phyloP scores from a whole-genome alignment of 495 filamentous ascomycete genomes.

The Trichodelitschia bisporula region DNA sequence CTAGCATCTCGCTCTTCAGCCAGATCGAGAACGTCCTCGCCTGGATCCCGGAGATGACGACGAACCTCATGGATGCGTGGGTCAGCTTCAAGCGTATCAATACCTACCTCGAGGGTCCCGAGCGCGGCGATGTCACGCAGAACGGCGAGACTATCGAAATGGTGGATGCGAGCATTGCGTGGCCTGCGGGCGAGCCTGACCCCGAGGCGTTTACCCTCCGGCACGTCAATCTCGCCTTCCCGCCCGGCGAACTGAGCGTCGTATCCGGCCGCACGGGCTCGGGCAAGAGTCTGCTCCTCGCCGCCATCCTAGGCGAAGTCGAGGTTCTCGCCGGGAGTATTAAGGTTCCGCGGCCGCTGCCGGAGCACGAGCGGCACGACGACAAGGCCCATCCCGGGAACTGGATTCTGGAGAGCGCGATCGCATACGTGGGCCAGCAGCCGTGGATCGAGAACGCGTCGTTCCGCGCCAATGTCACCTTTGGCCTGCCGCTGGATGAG shows the following conservation, averaged over 20 bases:
- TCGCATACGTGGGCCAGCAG: constrained; percentile 5
- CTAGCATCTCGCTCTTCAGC: constrained; percentile 49
- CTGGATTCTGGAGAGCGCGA: constrained; percentile 4
- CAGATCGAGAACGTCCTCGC: constrained; percentile 44
- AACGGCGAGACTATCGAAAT: constrained; percentile 36
- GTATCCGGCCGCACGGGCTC: constrained; percentile 43
- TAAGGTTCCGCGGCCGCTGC: constrained; percentile 1
- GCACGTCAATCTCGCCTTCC: constrained; percentile 38
- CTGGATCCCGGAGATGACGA: constrained; percentile 47
- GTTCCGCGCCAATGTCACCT: constrained; percentile 30
- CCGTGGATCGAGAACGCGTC: constrained; percentile 32
- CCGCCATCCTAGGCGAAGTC: constrained; percentile 39
- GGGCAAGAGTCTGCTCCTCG: constrained; percentile 40
- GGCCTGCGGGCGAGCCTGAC: constrained; percentile 38
- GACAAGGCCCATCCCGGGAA: constrained; percentile 2
- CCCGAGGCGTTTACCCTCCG: constrained; percentile 35
- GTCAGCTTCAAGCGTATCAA: constrained; percentile 53
- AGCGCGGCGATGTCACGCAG: constrained; percentile 32
- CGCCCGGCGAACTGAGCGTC: constrained; percentile 40
- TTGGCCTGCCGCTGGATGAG: constrained; percentile 23
- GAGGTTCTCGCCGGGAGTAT: constrained; percentile 1
- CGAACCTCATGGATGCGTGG: constrained; percentile 42
- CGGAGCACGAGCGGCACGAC: constrained; percentile 2
- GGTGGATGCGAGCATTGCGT: constrained; percentile 44
- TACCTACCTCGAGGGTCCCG: constrained; percentile 39